Evolutionary conservation across 31 red algal genomes (phyloP).

Genomic region (Odonthalia washingtoniensis): DNA sequence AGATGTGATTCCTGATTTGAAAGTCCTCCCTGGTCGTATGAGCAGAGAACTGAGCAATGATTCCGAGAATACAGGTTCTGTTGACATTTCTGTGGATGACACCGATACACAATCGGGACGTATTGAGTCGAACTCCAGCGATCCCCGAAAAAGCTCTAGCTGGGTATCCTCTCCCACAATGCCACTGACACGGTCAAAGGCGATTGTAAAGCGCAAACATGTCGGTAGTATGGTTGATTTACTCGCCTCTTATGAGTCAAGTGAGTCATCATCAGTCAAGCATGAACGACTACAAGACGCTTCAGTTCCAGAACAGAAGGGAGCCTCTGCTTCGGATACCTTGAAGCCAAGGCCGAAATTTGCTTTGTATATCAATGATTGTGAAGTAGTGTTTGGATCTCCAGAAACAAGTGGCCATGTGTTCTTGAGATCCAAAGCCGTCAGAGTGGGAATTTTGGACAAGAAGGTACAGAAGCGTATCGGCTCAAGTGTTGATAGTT

Average conservation of each 20-base stretch:
- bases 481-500: slow-evolving; percentile 58
- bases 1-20: not conserved
- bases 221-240: slow-evolving; percentile 63
- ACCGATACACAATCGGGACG: not conserved
- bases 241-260: slow-evolving; percentile 33
- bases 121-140: not conserved
- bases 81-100: not conserved
- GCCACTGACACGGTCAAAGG: slow-evolving; percentile 34
- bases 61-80: not conserved
- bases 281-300: slow-evolving; percentile 1
- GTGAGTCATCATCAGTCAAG: slow-evolving; percentile 33
- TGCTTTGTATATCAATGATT: slow-evolving; percentile 63
- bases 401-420: slow-evolving; percentile 73
- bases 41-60: not conserved
- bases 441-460: slow-evolving; percentile 62
- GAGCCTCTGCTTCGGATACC: slow-evolving; percentile 35
- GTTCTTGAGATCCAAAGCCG: slow-evolving; percentile 62
- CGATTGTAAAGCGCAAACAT: slow-evolving; percentile 34
- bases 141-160: not conserved
- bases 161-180: too few relatives aligned
- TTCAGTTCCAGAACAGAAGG: not conserved
- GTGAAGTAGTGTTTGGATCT: slow-evolving; percentile 76
- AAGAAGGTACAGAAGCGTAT: slow-evolving; percentile 68
- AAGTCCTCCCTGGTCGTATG: not conserved
- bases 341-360: slow-evolving; percentile 60